Conservation (phyloP, 495 filamentous ascomycete species). For the Neurospora sp. region DNA sequence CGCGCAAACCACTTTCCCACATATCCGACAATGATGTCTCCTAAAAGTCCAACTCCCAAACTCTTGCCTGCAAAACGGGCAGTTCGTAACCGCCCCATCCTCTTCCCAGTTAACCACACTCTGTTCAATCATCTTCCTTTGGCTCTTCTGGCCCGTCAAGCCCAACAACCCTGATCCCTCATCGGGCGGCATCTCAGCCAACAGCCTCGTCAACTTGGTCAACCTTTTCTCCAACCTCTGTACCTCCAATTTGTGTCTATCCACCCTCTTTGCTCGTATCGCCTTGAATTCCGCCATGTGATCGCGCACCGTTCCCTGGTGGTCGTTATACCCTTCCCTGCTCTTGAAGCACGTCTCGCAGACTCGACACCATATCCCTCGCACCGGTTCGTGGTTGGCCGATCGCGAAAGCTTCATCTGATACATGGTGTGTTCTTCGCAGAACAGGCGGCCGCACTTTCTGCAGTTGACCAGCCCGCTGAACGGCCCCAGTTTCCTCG, state of each 20-base stretch:
- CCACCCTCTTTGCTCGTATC: constrained; percentile 65
- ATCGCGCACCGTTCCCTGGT: constrained; percentile 58
- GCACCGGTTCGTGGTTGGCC: constrained; percentile 81
- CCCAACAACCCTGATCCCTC: constrained; percentile 20
- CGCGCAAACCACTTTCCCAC: constrained; percentile 84
- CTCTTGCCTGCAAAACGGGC: constrained; percentile 90
- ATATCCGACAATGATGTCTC: constrained; percentile 89
- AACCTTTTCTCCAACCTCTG: constrained; percentile 83
- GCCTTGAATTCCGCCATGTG: constrained; percentile 59
- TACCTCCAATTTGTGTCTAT: constrained; percentile 74
- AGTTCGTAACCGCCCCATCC: constrained; percentile 66
- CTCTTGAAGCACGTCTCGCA: constrained; percentile 98
- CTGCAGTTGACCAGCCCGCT: constrained; percentile 86
- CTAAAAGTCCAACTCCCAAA: constrained; percentile 84
- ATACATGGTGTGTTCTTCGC: constrained; percentile 98
- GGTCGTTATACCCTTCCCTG: constrained; percentile 89
- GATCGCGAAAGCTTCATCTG: constrained; percentile 95
- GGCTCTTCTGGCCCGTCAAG: constrained; percentile 42
- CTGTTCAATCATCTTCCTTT: constrained; percentile 76
- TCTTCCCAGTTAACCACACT: constrained; percentile 93
- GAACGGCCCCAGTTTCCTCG: constrained; percentile 61
- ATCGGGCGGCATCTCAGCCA: constrained; percentile 60
- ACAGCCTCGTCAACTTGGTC: constrained; percentile 77
- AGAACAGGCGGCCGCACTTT: constrained; percentile 86
- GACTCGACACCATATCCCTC: constrained; percentile 88